Base-by-base conservation (phyloP, 257 asterid genomes). In the Fraxinus cuspidata region DNA sequence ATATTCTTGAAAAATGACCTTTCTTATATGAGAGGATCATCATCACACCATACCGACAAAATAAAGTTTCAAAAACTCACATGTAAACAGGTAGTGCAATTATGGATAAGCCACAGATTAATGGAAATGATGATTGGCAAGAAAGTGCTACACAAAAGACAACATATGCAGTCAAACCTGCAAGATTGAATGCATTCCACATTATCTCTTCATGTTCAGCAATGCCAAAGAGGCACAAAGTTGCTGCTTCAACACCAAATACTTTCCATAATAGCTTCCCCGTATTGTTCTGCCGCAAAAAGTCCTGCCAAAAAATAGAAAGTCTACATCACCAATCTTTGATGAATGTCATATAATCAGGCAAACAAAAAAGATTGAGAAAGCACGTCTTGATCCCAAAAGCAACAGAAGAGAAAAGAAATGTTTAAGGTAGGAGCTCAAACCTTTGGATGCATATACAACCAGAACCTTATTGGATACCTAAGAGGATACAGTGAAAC, bases 391-490 rank as follows among this genome's bases (percentile, higher is more conserved):
- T 56, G 40, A 28, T 49, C 72, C 16, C 15, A 7, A 80, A 27
- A 29, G 42, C 75, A 15, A 23, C 16, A 71, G 58, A 70, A 74
- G 47, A 28, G 31, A 65, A 63, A 63, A 63, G 49, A 64, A 71
- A 15, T 4, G 51, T 3, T 27, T 12, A 47, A 34, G 42, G 47
- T 35, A 78, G 78, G 69, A 83, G 69, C 66, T 16, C 81, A 74
- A 76, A 95, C 98, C 97, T 93, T 95, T 13, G 99, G 98, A 84
- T 96, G 99, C 99, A 96, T 96, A 83, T 96, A 96, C 82, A 96
- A 73, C 97, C 99, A 96, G 81, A 93, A 84, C 70, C 79, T 92
- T 70, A 96, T 64, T 73, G 84, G 89, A 71, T 72, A 82, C 94
- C 97, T 89, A 67, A 94, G 91, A 29, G 92, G 74, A 73, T 79